phyloP scores from a whole-genome alignment of 306 rosid genomes.

The Pyrus communis region DNA sequence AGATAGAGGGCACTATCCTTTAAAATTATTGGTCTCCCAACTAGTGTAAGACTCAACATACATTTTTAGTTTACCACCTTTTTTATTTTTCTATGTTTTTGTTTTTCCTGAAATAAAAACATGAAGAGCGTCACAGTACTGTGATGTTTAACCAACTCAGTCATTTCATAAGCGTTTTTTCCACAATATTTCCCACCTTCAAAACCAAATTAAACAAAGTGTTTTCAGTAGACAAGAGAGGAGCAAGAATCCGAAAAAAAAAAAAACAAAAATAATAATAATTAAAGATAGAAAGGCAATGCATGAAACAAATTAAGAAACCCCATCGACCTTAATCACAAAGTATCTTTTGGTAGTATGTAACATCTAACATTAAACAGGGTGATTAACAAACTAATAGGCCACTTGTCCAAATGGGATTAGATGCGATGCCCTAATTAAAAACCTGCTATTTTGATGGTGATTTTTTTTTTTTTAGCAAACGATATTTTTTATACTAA shows the following conservation, averaged over 20 bases:
- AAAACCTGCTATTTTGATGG: constrained; percentile 4
- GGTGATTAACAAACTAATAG: not conserved
- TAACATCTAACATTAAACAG: not conserved
- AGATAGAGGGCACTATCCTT: not conserved
- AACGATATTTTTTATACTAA: no score
- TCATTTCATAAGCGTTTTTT: not conserved
- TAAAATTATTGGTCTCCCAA: not conserved
- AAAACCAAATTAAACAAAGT: not conserved
- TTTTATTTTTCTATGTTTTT: not conserved
- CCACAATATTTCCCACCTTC: not conserved
- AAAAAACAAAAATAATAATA: not conserved
- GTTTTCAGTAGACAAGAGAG: not conserved
- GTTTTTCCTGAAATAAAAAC: not conserved
- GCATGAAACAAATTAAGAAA: not conserved
- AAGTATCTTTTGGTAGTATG: constrained; percentile 15
- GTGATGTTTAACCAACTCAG: not conserved
- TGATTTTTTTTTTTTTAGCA: no score
- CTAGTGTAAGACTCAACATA: not conserved
- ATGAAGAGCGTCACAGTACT: not conserved
- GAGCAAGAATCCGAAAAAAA: not conserved
- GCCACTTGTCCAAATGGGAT: not conserved
- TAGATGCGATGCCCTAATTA: not conserved
- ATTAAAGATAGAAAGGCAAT: constrained; percentile 5
- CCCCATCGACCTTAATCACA: constrained; percentile 3
- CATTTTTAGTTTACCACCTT: not conserved